Evolutionary conservation across 257 asterid genomes (phyloP).

Genomic region (Solanum sitiens): DNA sequence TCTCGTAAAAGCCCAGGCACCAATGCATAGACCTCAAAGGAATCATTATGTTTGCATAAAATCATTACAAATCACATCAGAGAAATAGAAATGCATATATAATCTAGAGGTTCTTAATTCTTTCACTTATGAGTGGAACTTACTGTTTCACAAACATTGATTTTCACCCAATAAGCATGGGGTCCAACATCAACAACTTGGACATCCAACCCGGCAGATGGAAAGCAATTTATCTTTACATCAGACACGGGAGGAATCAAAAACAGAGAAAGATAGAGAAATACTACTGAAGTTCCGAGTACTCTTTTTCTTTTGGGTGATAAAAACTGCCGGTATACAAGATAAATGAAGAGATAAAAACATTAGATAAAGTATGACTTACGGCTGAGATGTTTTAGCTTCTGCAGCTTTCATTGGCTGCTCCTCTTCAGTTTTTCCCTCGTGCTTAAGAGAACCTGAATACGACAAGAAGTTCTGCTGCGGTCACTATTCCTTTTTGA

Average conservation of each 20-base stretch:
- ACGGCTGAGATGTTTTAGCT: constrained; percentile 64
- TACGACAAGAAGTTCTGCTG: neutral
- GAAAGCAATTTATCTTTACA: neutral
- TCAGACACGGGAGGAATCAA: neutral
- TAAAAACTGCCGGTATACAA: neutral
- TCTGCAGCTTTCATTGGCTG: constrained; percentile 53
- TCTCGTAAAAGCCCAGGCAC: constrained; percentile 89
- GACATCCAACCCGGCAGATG: constrained; percentile 40
- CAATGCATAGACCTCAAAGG: constrained; percentile 84
- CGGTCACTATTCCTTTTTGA: neutral
- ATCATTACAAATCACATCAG: neutral
- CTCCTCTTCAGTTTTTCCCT: constrained; percentile 68
- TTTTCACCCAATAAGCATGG: constrained; percentile 94
- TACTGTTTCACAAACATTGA: constrained; percentile 80
- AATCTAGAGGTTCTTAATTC: neutral
- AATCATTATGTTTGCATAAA: constrained; percentile 45
- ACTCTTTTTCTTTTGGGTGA: neutral
- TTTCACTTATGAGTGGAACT: constrained; percentile 6
- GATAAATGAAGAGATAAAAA: neutral
- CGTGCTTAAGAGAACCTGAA: constrained; percentile 78
- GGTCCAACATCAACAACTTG: constrained; percentile 78
- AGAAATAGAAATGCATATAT: neutral
- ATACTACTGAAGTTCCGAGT: neutral
- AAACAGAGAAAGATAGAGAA: neutral
- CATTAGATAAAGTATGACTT: constrained; percentile 11